Conservation (phyloP, 1,284 basidiomycete genomes). For the Sphagnurus paluster region DNA sequence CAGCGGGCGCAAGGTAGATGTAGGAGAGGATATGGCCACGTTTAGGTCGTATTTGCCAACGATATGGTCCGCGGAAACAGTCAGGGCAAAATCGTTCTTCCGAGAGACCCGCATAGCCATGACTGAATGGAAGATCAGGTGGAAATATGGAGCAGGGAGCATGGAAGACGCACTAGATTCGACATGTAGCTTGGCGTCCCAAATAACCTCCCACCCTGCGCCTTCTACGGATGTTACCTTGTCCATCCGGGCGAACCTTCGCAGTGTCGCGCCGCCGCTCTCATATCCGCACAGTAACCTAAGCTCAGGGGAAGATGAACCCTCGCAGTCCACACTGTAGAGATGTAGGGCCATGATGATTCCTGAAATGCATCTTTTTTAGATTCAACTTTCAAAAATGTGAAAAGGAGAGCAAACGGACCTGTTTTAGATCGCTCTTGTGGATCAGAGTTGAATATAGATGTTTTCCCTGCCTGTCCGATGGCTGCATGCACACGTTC, state of each 20-base stretch:
- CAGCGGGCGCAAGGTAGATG: neutral
- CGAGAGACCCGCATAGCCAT: slow-evolving; percentile 81
- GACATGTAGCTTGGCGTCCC: slow-evolving; percentile 71
- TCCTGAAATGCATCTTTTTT: slow-evolving; percentile 42
- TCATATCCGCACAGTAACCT: slow-evolving; percentile 77
- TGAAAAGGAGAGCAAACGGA: slow-evolving; percentile 21
- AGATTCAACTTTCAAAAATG: neutral
- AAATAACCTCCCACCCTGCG: slow-evolving; percentile 70
- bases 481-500: slow-evolving; percentile 79
- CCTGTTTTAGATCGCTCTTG: slow-evolving; percentile 45
- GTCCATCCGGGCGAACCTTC: slow-evolving; percentile 44
- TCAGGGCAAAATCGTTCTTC: slow-evolving; percentile 63
- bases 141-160: neutral
- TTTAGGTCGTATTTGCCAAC: slow-evolving; percentile 67
- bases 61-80: slow-evolving; percentile 84
- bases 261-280: slow-evolving; percentile 73
- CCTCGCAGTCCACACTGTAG: slow-evolving; percentile 31
- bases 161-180: slow-evolving; percentile 65
- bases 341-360: slow-evolving; percentile 87
- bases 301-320: slow-evolving; percentile 37
- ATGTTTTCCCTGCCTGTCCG: slow-evolving; percentile 48
- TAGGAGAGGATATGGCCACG: slow-evolving; percentile 34
- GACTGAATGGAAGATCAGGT: slow-evolving; percentile 46
- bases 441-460: slow-evolving; percentile 42
- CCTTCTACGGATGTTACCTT: slow-evolving; percentile 64